A percentile compares a stretch with the other conserved stretches of the same genome.
phyloP scores from a whole-genome alignment of 1,284 basidiomycete species.

The Ustilago trichophora region DNA sequence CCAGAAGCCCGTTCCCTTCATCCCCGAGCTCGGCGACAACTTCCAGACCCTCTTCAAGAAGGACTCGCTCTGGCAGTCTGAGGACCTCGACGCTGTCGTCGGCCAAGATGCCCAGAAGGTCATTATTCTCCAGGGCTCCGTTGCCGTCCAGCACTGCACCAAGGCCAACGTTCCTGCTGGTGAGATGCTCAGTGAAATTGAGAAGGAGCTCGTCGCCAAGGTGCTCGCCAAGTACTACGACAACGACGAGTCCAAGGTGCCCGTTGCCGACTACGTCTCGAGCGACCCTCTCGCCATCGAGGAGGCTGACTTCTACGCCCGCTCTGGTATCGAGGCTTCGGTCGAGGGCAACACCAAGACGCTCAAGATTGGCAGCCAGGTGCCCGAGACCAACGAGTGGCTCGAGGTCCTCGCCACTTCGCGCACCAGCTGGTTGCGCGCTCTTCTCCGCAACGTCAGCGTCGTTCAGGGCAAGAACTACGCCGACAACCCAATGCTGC shows the following conservation, averaged over 20 bases:
- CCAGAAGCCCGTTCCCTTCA: conserved; percentile 98
- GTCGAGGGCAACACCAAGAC: conserved; percentile 70
- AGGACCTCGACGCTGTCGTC: conserved; percentile 97
- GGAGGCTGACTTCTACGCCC: conserved; percentile 64
- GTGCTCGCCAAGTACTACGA: conserved; percentile 83
- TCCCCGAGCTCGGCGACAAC: conserved; percentile 85
- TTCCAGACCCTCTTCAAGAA: conserved; percentile 79
- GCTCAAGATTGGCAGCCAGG: conserved; percentile 37
- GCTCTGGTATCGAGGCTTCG: conserved; percentile 70
- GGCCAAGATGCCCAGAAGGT: conserved; percentile 93
- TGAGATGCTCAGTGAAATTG: conserved; percentile 88
- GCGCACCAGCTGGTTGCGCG: conserved; percentile 84
- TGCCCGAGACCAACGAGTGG: conserved; percentile 73
- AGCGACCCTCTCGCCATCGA: conserved; percentile 69
- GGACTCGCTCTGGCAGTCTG: conserved; percentile 97
- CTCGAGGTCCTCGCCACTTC: conserved; percentile 84
- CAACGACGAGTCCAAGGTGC: conserved; percentile 81
- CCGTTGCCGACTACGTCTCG: conserved; percentile 86
- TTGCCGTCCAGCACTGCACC: conserved; percentile 86
- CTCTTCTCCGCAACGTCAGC: conserved; percentile 81
- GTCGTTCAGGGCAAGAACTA: conserved; percentile 72
- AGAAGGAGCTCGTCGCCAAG: conserved; percentile 78
- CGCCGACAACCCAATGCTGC: conserved; percentile 87
- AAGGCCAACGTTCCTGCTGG: conserved; percentile 92
- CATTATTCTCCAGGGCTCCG: conserved; percentile 95